A percentile compares a stretch with the other conserved stretches of the same genome.
Evolutionary conservation across 306 rosid genomes (phyloP).

Genomic region (Nissolia schottii): DNA sequence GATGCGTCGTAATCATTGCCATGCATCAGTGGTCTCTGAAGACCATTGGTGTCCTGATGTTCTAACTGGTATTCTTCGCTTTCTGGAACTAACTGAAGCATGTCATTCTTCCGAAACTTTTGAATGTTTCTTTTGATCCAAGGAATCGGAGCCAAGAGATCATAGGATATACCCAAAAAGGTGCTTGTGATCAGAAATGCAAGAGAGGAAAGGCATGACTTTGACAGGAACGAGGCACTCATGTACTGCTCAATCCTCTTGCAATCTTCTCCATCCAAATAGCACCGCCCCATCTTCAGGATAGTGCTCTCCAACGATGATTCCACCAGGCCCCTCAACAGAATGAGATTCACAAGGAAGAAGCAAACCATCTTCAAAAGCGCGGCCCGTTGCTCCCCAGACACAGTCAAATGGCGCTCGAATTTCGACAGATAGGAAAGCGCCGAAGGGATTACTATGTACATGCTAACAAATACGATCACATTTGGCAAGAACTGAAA

Average conservation of each 20-base stretch:
- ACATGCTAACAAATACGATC: constrained; percentile 87
- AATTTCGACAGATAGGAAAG: constrained; percentile 93
- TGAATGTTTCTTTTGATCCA: constrained; percentile 85
- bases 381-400: constrained; percentile 93
- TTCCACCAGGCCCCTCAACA: constrained; percentile 80
- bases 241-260: constrained; percentile 95
- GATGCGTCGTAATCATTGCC: constrained; percentile 47
- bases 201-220: constrained; percentile 93
- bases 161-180: constrained; percentile 92
- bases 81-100: constrained; percentile 93
- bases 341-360: constrained; percentile 93
- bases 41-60: constrained; percentile 62
- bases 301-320: constrained; percentile 83
- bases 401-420: constrained; percentile 86
- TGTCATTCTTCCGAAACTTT: constrained; percentile 82
- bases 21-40: constrained; percentile 61
- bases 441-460: constrained; percentile 76
- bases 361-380: constrained; percentile 96
- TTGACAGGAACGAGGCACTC: constrained; percentile 88
- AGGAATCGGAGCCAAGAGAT: constrained; percentile 90
- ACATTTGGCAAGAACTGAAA: constrained; percentile 95
- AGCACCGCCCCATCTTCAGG: constrained; percentile 86
- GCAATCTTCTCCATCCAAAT: constrained; percentile 93
- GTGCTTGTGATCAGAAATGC: constrained; percentile 90
- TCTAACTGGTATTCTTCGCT: constrained; percentile 78